Base-by-base conservation (phyloP, 2,329 filamentous ascomycete species). In the Monosporascus sp. region DNA sequence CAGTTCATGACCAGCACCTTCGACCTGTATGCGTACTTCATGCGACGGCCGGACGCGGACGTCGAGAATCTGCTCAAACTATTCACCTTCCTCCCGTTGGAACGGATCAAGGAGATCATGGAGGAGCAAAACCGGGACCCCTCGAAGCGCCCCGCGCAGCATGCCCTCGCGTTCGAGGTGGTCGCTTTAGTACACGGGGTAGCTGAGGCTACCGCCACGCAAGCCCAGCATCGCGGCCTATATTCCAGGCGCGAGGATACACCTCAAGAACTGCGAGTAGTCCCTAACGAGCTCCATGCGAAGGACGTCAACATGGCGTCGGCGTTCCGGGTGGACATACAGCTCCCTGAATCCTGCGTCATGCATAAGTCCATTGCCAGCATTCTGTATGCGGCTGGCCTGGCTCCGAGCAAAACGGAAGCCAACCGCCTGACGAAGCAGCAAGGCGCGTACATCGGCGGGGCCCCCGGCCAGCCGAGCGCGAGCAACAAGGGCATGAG, bases 11-110 rank as follows among this genome's bases (percentile, higher is more conserved):
- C 93, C 1, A 85, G 81, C 31, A 76, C 85, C 0, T 97, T 93
- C 65, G 91, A 97, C 54, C 78, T 97, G 1, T 97, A 97, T 68
- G 78, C 92, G 68, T 97, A 93, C 75, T 94, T 97, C 63, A 78
- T 97, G 58, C 84, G 90, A 49, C 86, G 88, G 0, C 78, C 91
- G 1, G 94, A 99, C 65, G 81, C 81, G 9, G 88, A 95, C 51
- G 84, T 97, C 4, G 88, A 91, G 70, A 80, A 78, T 35, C 87
- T 96, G 57, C 78, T 99, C 41, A 93, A 89, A 66, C 81, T 96
- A 22, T 91, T 99, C 68, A 99, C 94, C 0, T 96, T 99, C 67
- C 71, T 96, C 38, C 88, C 93, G 1, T 62, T 89, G 2, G 65
- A 78, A 7, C 70, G 83, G n/a, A 95, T 99, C 59, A 66, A 77